Evolutionary conservation across 768 basidiomycete species (phyloP).

Genomic region (Boletales sp.): DNA sequence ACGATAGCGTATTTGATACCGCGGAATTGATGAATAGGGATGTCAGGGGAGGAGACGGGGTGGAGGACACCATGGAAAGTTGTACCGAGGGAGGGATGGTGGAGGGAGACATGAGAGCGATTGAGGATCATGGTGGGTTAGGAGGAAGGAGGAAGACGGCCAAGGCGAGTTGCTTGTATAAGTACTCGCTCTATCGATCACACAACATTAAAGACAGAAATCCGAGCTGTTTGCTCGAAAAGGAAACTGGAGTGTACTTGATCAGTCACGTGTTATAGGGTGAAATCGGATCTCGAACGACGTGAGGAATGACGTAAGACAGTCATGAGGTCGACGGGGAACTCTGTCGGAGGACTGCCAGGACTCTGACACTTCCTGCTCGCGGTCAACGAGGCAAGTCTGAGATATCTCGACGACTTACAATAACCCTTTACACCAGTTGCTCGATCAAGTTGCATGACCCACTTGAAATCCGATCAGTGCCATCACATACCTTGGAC

Average conservation of each 20-base stretch:
- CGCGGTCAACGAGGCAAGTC: too few species aligned
- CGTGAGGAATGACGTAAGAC: conserved; percentile 7
- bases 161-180: conserved; percentile 13
- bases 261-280: conserved; percentile 24
- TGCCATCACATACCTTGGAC: conserved; percentile 12
- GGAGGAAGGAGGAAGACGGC: not conserved
- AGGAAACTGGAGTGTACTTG: conserved; percentile 13
- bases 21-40: conserved; percentile 64
- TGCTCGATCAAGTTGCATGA: too few species aligned
- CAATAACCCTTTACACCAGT: too few species aligned
- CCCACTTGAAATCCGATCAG: too few species aligned
- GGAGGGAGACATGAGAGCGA: conserved; percentile 32
- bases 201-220: conserved; percentile 13
- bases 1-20: conserved; percentile 77
- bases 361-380: too few species aligned
- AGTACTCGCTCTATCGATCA: conserved; percentile 23
- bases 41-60: conserved; percentile 50
- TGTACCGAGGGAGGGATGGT: conserved; percentile 55
- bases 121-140: conserved; percentile 26
- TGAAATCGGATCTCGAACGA: not conserved
- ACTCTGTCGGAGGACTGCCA: too few species aligned
- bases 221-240: conserved; percentile 16
- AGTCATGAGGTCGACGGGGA: conserved; percentile 14
- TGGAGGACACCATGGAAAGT: conserved; percentile 68
- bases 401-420: too few species aligned